phyloP scores from a whole-genome alignment of 257 asterid genomes.

The Leonotis leonurus region DNA sequence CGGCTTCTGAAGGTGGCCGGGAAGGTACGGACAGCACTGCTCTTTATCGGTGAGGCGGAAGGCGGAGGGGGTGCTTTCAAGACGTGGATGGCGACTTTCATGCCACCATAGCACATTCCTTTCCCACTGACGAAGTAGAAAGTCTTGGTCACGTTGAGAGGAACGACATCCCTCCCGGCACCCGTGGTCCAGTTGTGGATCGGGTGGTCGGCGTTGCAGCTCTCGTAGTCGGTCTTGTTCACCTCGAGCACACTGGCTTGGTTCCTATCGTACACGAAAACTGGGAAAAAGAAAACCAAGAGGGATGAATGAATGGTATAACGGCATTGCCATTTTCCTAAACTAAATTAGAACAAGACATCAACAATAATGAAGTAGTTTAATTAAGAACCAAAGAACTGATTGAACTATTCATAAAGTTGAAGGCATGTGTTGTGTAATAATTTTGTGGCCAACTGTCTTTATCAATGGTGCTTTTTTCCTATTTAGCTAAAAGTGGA shows the following conservation, averaged over 20 bases:
- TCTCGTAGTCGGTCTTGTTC: conserved; percentile 57
- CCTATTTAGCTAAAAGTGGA: not conserved
- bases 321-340: not conserved
- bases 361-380: not conserved
- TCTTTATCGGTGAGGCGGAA: conserved; percentile 27
- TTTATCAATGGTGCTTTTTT: conserved; percentile 4
- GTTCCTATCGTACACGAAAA: conserved; percentile 67
- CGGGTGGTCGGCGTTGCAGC: conserved; percentile 51
- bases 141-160: conserved; percentile 59
- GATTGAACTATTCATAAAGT: not conserved
- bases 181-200: conserved; percentile 81
- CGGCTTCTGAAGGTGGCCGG: conserved; percentile 32
- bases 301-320: not conserved
- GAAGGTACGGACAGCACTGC: conserved; percentile 10
- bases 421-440: not conserved
- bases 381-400: not conserved
- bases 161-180: conserved; percentile 92
- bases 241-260: conserved; percentile 74
- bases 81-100: conserved; percentile 59
- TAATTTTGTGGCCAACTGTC: conserved; percentile 10
- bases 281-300: conserved; percentile 23
- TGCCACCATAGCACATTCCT: conserved; percentile 78
- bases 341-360: not conserved
- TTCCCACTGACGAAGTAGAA: conserved; percentile 77
- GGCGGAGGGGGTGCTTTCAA: conserved; percentile 73